Conservation (phyloP, 2,329 filamentous ascomycete species). For the Trichoderma arundinaceum region DNA sequence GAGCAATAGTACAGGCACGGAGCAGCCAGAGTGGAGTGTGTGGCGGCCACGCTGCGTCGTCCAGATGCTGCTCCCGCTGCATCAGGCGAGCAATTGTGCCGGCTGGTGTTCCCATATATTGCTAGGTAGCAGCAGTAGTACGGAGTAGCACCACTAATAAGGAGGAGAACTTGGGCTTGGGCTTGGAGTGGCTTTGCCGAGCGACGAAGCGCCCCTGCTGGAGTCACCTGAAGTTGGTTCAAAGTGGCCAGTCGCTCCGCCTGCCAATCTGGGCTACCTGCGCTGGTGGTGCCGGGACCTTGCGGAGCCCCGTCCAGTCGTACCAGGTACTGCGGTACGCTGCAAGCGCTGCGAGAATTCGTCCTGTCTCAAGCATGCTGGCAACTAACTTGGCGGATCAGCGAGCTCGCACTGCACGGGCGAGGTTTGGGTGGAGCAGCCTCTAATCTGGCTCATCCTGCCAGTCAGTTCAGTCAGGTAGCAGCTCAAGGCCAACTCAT, state of each 20-base stretch:
- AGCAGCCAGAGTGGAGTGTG: constrained; percentile 18
- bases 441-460: no score
- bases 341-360: not conserved
- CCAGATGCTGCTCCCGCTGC: constrained; percentile 7
- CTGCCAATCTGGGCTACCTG: constrained; percentile 23
- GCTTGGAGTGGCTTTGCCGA: constrained; percentile 1
- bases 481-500: no score
- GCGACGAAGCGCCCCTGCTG: constrained; percentile 26
- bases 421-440: no score
- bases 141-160: not conserved
- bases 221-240: constrained; percentile 32
- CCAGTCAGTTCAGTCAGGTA: no score
- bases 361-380: not conserved
- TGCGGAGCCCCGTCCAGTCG: not conserved
- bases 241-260: constrained; percentile 15
- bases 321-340: constrained; percentile 6
- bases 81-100: constrained; percentile 23
- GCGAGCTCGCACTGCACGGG: no score
- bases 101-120: not conserved
- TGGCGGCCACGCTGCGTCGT: constrained; percentile 1
- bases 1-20: not conserved
- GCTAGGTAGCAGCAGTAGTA: not conserved
- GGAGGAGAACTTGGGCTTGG: not conserved
- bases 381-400: not conserved
- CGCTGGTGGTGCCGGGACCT: not conserved